Evolutionary conservation across 192 early-diverging fungal genomes (phyloP).

Genomic region (Martensiomyces pterosporus): DNA sequence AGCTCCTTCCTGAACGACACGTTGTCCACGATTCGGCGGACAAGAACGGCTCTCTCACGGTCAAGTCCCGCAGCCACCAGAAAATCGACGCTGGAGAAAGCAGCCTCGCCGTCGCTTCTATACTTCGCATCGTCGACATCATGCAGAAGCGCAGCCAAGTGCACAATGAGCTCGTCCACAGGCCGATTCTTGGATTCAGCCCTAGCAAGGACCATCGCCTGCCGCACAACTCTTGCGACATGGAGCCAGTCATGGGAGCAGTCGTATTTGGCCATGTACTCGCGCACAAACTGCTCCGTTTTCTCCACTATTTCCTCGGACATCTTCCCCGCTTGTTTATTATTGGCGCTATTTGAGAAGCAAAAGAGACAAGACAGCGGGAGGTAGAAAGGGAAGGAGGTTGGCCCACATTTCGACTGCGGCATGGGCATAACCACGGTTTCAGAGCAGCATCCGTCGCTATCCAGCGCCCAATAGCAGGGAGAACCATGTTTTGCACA

Average conservation of each 20-base stretch:
- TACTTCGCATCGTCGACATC: constrained; percentile 71
- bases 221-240: constrained; percentile 60
- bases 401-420: too few species aligned
- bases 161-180: constrained; percentile 56
- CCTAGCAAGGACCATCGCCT: constrained; percentile 45
- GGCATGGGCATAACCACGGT: too few species aligned
- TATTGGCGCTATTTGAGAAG: neutral
- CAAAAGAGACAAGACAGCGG: neutral
- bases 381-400: too few species aligned
- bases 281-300: constrained; percentile 55
- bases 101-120: constrained; percentile 31
- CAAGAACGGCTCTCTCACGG: constrained; percentile 42
- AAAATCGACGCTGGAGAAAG: constrained; percentile 51
- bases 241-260: constrained; percentile 69
- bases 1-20: constrained; percentile 68
- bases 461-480: too few species aligned
- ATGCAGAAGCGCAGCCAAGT: constrained; percentile 64
- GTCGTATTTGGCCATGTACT: constrained; percentile 62
- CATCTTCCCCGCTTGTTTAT: neutral
- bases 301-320: constrained; percentile 7
- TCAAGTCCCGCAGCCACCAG: constrained; percentile 45
- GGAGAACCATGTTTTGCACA: too few species aligned
- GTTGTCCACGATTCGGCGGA: constrained; percentile 56
- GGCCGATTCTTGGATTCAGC: constrained; percentile 22
- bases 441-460: too few species aligned